These are phyloP conservation scores for Alternaria atra DNA, from an alignment of 2,329 filamentous ascomycete species.

Conservation along the genomic window DNA sequence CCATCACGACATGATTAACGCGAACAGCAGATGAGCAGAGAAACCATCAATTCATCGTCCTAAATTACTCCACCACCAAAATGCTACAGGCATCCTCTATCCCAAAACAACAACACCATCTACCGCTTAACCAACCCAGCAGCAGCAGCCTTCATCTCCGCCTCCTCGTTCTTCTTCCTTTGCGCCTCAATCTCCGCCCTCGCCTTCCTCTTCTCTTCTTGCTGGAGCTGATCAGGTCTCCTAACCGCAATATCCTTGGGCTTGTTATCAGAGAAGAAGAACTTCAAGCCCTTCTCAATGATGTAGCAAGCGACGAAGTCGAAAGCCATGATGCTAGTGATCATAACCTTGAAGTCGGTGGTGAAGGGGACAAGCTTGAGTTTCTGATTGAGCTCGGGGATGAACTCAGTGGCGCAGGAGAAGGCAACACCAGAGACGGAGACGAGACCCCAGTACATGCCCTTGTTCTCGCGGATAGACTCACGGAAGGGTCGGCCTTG, in stretches of 20 bases:
- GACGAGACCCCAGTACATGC: constrained; percentile 97
- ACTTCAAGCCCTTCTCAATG: constrained; percentile 87
- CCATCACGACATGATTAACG: background rate
- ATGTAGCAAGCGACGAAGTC: constrained; percentile 89
- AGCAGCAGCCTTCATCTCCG: constrained; percentile 36
- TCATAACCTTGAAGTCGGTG: constrained; percentile 84
- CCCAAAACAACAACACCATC: background rate
- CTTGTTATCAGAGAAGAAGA: constrained; percentile 85
- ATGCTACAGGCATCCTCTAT: background rate
- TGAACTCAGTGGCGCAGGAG: constrained; percentile 90
- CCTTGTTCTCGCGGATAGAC: constrained; percentile 91
- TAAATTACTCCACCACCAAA: constrained; percentile 5
- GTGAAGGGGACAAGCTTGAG: constrained; percentile 92
- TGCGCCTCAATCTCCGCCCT: constrained; percentile 59
- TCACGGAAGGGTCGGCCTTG: constrained; percentile 98
- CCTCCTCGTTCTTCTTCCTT: constrained; percentile 45
- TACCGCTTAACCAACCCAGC: constrained; percentile 21
- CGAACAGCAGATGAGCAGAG: background rate
- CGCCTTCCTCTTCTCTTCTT: constrained; percentile 75
- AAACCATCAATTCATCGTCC: constrained; percentile 1
- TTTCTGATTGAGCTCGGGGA: constrained; percentile 93
- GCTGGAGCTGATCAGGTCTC: constrained; percentile 83
- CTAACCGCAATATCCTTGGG: constrained; percentile 93
- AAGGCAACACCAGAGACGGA: constrained; percentile 91
- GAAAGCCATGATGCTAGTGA: constrained; percentile 84